A percentile compares a stretch with the other conserved stretches of the same genome.
Evolutionary conservation across 1,284 basidiomycete genomes (phyloP).

Genomic region (Puccinia hordei): DNA sequence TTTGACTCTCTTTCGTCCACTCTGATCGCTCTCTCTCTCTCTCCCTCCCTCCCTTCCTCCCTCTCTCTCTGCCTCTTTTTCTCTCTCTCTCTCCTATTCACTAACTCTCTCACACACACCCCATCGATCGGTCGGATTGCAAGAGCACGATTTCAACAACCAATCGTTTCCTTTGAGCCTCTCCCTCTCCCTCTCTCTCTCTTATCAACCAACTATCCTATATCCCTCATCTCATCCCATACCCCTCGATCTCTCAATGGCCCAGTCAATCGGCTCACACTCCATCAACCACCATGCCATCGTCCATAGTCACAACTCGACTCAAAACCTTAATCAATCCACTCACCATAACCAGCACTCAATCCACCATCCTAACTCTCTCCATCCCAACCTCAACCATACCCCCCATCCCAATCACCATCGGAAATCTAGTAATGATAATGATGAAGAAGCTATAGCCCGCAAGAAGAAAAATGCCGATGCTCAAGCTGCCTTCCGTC

Average conservation of each 20-base stretch:
- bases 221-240: neutral
- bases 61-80: neutral
- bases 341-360: neutral
- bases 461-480: constrained; percentile 49
- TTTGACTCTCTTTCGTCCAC: too few relatives aligned
- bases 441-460: constrained; percentile 36
- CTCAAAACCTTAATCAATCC: neutral
- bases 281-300: constrained; percentile 12
- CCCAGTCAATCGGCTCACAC: neutral
- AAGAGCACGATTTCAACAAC: neutral
- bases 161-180: neutral
- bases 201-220: neutral
- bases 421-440: constrained; percentile 6
- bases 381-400: neutral
- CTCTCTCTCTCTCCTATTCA: neutral
- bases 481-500: constrained; percentile 47
- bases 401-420: neutral
- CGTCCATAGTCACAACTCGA: neutral
- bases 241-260: neutral
- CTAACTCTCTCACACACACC: neutral
- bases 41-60: too few relatives aligned
- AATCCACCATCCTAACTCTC: neutral
- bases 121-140: constrained; percentile 10
- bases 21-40: too few relatives aligned
- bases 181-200: neutral